A percentile compares a stretch with the other conserved stretches of the same genome.
These are phyloP conservation scores for Salvia hispanica DNA, from an alignment of 257 asterid species.

Conservation along the genomic window DNA sequence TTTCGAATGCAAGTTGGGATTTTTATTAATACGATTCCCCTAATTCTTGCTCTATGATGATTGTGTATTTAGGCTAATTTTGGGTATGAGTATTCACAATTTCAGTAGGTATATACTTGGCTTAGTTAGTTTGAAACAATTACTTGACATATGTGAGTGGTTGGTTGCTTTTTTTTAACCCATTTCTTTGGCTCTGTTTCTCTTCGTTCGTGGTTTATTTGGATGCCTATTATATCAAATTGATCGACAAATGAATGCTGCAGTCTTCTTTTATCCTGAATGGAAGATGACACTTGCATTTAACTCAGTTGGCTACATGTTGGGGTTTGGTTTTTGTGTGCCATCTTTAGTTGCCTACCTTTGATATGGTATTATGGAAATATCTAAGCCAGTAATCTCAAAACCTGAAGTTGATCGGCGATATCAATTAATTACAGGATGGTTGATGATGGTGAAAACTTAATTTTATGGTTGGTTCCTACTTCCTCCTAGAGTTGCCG, in stretches of 20 bases:
- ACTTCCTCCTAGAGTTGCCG: not conserved
- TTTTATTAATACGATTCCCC: not conserved
- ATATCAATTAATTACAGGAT: not conserved
- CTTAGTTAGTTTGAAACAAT: conserved; percentile 18
- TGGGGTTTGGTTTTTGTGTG: not conserved
- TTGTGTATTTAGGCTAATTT: not conserved
- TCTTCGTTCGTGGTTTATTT: not conserved
- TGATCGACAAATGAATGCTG: not conserved
- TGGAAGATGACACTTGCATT: not conserved
- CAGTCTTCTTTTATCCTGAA: not conserved
- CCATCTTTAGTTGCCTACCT: not conserved
- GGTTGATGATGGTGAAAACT: conserved; percentile 12
- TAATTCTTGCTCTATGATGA: not conserved
- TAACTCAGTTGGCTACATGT: not conserved
- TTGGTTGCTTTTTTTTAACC: not conserved
- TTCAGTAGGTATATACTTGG: not conserved
- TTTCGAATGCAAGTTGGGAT: conserved; percentile 15
- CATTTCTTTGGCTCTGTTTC: not conserved
- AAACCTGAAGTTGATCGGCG: conserved; percentile 10
- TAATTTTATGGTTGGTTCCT: not conserved
- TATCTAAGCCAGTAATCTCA: conserved; percentile 7
- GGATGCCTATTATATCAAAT: not conserved
- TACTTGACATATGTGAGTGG: conserved; percentile 11
- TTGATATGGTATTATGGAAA: not conserved
- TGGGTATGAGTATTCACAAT: not conserved